Base-by-base conservation (phyloP, 2,329 filamentous ascomycete genomes). In the Microsporum audouinii region DNA sequence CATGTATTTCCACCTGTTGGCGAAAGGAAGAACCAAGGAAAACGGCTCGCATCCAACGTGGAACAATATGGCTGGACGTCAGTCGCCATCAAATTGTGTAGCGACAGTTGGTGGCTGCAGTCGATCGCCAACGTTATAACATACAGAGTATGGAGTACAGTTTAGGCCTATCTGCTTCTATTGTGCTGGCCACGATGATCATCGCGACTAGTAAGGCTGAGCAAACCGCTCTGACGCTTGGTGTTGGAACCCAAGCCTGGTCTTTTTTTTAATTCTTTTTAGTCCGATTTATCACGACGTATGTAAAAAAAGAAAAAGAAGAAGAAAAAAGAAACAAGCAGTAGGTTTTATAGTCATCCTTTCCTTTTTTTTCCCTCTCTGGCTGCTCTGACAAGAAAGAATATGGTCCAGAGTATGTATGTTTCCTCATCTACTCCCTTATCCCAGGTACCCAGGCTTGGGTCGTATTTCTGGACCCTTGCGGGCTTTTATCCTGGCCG, bases 201-300 rank as follows among this genome's bases (percentile, higher is more conserved):
- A n/a, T 55, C 49, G 49, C 33, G 29, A 55, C 49, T 55, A 55
- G 49, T 55, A 55, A 55, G 49, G 49, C 49, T 55, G 49, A 55
- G 49, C 49, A 55, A 55, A 36, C 31, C 29, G 49, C 47, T 53
- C 47, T 14, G 27, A 31, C 49, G 49, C 49, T 36, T 34, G 17
- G 17, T 23, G 29, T 6, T 2, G n/a, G 10, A 31, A 8, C 29
- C 8, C 23, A 8, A 49, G 23, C 17, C 33, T 31, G 12, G 29
- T 36, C 14, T 1, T 8, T 27, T 47, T 27, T 17, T 8, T 23
- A 3, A 23, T 47, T 5, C 23, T 47, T 27, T 27, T 17, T 27
- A 17, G 17, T 23, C 4, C n/a, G 4, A 27, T 23, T 47, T 47
- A 47, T 47, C 43, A 17, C 12, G 43, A 2, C 17, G 17, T 23